Conservation (phyloP, 148 eudicot genomes). For the Gaultheria prostrata region DNA sequence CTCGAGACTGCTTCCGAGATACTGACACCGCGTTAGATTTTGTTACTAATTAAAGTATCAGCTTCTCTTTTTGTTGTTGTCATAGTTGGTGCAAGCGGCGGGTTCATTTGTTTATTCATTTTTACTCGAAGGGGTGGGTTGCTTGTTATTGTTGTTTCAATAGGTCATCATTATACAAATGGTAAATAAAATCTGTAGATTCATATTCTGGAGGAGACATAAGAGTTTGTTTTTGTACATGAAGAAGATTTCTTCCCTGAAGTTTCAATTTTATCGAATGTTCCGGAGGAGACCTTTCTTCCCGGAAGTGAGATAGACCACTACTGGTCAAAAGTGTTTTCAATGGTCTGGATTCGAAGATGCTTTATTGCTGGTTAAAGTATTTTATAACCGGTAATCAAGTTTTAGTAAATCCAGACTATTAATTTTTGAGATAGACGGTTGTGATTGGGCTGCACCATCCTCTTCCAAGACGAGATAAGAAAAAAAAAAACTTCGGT, state of each 20-base stretch:
- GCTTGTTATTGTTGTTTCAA: slow-evolving; percentile 5
- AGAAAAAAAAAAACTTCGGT: too few relatives aligned
- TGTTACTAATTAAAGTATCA: slow-evolving; percentile 40
- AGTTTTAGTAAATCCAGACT: too few relatives aligned
- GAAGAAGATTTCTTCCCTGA: slow-evolving; percentile 15
- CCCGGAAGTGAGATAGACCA: too few relatives aligned
- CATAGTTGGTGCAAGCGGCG: neutral
- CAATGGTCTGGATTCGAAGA: too few relatives aligned
- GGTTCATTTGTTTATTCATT: slow-evolving; percentile 34
- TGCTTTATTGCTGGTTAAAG: too few relatives aligned
- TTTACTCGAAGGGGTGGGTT: slow-evolving; percentile 30
- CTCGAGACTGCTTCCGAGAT: slow-evolving; percentile 42
- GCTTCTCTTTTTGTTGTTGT: slow-evolving; percentile 4
- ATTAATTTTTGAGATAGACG: too few relatives aligned
- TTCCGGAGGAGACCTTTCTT: too few relatives aligned
- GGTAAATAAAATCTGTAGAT: neutral
- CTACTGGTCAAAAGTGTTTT: too few relatives aligned
- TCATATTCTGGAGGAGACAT: neutral
- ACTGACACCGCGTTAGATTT: slow-evolving; percentile 27
- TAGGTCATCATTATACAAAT: neutral
- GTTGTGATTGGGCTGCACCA: too few relatives aligned
- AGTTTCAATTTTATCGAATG: too few relatives aligned
- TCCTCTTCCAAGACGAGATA: too few relatives aligned
- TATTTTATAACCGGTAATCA: too few relatives aligned
- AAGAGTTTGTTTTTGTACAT: neutral